A percentile compares a stretch with the other conserved stretches of the same genome.
These are phyloP conservation scores for Macrolepiota albuminosa DNA, from an alignment of 768 basidiomycete species.

Conservation along the genomic window DNA sequence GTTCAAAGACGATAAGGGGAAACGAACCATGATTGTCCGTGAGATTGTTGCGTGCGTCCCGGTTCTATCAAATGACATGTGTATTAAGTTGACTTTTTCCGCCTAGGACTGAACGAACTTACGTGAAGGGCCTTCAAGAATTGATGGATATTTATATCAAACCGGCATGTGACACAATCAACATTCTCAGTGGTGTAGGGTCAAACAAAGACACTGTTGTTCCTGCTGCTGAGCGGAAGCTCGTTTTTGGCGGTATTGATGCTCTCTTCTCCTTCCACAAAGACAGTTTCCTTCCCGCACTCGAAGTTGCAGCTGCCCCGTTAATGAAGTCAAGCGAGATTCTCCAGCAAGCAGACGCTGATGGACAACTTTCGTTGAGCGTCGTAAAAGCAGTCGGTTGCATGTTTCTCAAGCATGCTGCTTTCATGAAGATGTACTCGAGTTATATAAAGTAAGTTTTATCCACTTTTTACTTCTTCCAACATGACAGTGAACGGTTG, in stretches of 20 bases:
- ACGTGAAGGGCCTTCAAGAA: constrained; percentile 91
- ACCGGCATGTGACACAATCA: constrained; percentile 69
- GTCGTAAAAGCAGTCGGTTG: constrained; percentile 81
- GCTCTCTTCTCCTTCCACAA: constrained; percentile 89
- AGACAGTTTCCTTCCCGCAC: constrained; percentile 86
- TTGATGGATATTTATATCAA: constrained; percentile 94
- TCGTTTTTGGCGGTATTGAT: constrained; percentile 91
- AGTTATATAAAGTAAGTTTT: constrained; percentile 88
- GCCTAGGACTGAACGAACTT: constrained; percentile 88
- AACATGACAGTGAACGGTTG: background rate
- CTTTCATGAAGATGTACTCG: constrained; percentile 99
- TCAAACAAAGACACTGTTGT: constrained; percentile 81
- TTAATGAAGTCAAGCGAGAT: constrained; percentile 48
- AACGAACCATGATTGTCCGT: constrained; percentile 76
- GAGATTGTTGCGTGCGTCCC: constrained; percentile 85
- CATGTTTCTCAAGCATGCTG: constrained; percentile 90
- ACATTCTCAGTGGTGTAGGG: constrained; percentile 63
- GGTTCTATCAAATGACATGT: background rate
- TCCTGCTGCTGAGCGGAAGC: constrained; percentile 78
- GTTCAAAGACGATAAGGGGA: constrained; percentile 87
- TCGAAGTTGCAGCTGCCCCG: constrained; percentile 74
- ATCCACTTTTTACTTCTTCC: constrained; percentile 2
- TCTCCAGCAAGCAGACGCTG: constrained; percentile 51
- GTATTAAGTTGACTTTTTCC: background rate
- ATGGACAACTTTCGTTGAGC: constrained; percentile 67